Base-by-base conservation (phyloP, 306 rosid genomes). In the Citrullus mucosospermus region DNA sequence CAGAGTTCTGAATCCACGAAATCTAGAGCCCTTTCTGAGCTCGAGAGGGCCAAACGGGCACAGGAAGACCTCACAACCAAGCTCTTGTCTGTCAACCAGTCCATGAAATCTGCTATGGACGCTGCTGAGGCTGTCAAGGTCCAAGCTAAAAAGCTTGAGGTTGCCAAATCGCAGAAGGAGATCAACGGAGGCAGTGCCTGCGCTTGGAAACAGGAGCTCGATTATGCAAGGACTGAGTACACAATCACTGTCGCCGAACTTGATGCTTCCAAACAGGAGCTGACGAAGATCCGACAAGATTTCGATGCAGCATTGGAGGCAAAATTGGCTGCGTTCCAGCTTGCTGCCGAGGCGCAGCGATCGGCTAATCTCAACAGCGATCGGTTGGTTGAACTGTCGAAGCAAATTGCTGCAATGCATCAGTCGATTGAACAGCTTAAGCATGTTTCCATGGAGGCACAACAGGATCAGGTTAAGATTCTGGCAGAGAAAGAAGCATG, bases 301-400 rank as follows among this genome's bases (percentile, higher is more conserved):
- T 87, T 85, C 15, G 91, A 91, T 77, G 96, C 93, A 2, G 91
- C 93, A 59, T 85, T 91, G 85, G 98, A 90, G 85, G 85, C 89
- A 16, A 93, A 91, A 82, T 80, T 80, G 38, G 84, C 86, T 36
- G 96, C 98, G 10, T 82, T 93, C 20, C 97, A 90, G 81, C 82
- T 83, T 34, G 93, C 89, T 7, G 96, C 85, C n/a, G 98, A 93
- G 81, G 98, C 96, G 7, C 91, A 88, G 56, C 89, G 91, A 63
- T 81, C 89, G 0, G 92, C 89, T 0, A 87, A 89, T 12, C 61
- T 86, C 1, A 87, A 88, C 80, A 79, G 89, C 0, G 93, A 91
- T 66, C 89, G 90, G 78, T 81, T 69, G 8, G 39, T 67, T 12
- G 90, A 91, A 78, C 85, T 93, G 38, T 81, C 93, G 0, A 83